Base-by-base conservation (phyloP, 2,329 filamentous ascomycete genomes). In the Eurotiales sp. region DNA sequence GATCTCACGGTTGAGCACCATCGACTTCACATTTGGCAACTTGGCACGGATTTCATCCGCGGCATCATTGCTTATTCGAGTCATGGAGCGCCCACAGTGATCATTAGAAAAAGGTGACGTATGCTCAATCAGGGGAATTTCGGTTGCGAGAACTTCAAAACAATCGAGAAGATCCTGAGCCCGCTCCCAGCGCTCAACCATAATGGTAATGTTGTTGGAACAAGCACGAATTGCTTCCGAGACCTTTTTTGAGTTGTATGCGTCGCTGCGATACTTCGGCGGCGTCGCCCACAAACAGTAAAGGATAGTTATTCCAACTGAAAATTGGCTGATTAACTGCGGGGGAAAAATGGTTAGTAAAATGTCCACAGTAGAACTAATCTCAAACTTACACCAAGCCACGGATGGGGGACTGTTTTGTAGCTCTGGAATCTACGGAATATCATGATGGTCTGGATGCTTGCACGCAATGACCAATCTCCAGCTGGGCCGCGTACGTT, bases 351-450 rank as follows among this genome's bases (percentile, higher is more conserved):
- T 11, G 12, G 15, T 44, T 19, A 44, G 41, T 14, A 44, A 12
- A 15, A 27, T 10, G 1, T 19, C 21, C 8, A 29, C 5, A 17
- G 7, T 11, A 44, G 12, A 21, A 10, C 11, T 5, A 14, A 4
- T 17, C 17, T 8, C n/a, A 10, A 15, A 42, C 41, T 30, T 44
- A 44, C 41, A 27, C 41, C 41, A 29, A 30, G 41, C 41, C 41
- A 44, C 12, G 41, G 41, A 44, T 44, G 41, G 30, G 41, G 41
- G 14, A 44, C 30, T 11, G 41, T 44, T 7, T 44, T 44, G 41
- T 27, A 44, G 19, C 25, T 44, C 29, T 27, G 25, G 25, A 27
- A 27, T 27, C 10, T 27, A 27, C 25, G 41, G n/a, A 44, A 42
- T 25, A 42, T 42, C 40, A 42, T 42, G 11, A 42, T 42, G 10